Percentiles rank a stretch among this genome's conserved stretches.
phyloP scores from a whole-genome alignment of 1,284 basidiomycete genomes.

The Puccinia sorghi region DNA sequence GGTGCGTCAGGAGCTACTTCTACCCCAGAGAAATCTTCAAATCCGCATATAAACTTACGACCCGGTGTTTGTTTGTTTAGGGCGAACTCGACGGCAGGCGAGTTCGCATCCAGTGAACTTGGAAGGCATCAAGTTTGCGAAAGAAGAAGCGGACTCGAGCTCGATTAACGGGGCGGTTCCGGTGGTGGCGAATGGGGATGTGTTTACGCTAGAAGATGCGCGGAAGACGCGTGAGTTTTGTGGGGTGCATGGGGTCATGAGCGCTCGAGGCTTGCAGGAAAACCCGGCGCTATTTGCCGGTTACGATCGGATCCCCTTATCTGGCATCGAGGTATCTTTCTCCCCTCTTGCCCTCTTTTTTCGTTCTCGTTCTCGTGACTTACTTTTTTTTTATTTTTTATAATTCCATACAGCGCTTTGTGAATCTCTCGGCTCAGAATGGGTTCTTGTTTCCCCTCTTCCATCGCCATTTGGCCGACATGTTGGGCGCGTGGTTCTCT shows the following conservation, averaged over 20 bases:
- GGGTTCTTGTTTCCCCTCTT: slow-evolving; percentile 63
- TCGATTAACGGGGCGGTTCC: slow-evolving; percentile 62
- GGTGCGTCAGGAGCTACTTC: slow-evolving; percentile 55
- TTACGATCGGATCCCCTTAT: slow-evolving; percentile 61
- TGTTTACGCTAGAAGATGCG: slow-evolving; percentile 63
- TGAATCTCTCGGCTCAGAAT: slow-evolving; percentile 61
- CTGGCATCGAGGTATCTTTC: slow-evolving; percentile 62
- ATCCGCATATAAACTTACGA: too few species aligned
- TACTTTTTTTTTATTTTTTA: too few species aligned
- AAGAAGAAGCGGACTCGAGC: slow-evolving; percentile 59
- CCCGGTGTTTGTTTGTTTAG: too few species aligned
- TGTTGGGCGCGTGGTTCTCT: slow-evolving; percentile 63
- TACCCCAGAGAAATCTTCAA: neutral
- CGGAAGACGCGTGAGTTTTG: slow-evolving; percentile 61
- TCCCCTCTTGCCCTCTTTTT: too few species aligned
- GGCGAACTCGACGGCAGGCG: slow-evolving; percentile 63
- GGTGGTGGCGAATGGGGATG: slow-evolving; percentile 65
- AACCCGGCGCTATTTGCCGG: slow-evolving; percentile 66
- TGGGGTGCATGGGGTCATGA: slow-evolving; percentile 65
- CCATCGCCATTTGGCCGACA: slow-evolving; percentile 63
- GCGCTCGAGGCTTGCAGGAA: slow-evolving; percentile 65
- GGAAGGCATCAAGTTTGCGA: slow-evolving; percentile 63
- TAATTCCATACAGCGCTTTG: slow-evolving; percentile 60
- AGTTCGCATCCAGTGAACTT: slow-evolving; percentile 63
- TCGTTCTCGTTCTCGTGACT: neutral